These are phyloP conservation scores for Zelopaecilomyces penicillatus DNA, from an alignment of 2,329 filamentous ascomycete species.

Conservation along the genomic window DNA sequence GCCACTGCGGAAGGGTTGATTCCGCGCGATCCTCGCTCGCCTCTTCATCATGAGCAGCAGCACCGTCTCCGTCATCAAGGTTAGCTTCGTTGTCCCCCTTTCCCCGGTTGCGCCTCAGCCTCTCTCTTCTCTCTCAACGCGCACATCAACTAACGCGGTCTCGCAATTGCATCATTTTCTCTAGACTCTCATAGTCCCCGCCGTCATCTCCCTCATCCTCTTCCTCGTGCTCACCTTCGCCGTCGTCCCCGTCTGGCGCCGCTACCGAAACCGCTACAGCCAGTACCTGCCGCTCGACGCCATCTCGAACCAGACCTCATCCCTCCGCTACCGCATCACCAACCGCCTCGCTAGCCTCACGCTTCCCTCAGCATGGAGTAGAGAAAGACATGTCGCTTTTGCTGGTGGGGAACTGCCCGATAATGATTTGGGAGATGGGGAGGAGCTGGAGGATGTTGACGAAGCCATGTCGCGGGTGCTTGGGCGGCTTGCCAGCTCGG, in stretches of 20 bases:
- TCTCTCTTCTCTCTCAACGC: neutral
- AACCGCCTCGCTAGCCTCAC: slow-evolving; percentile 19
- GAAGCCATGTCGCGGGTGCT: slow-evolving; percentile 36
- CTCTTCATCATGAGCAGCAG: slow-evolving; percentile 21
- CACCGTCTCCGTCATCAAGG: slow-evolving; percentile 28
- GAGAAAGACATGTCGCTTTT: slow-evolving; percentile 32
- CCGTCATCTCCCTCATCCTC: slow-evolving; percentile 59
- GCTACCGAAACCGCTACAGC: slow-evolving; percentile 61
- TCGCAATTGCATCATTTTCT: slow-evolving; percentile 10
- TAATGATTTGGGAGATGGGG: slow-evolving; percentile 56
- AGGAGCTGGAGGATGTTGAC: slow-evolving; percentile 57
- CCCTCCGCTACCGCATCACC: slow-evolving; percentile 44
- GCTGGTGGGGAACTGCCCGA: slow-evolving; percentile 33
- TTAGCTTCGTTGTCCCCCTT: slow-evolving; percentile 9
- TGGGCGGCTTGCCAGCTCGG: slow-evolving; percentile 24
- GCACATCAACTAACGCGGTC: slow-evolving; percentile 1
- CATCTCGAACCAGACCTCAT: slow-evolving; percentile 48
- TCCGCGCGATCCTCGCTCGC: neutral
- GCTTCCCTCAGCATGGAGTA: slow-evolving; percentile 41
- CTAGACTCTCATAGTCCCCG: slow-evolving; percentile 63
- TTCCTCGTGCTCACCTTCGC: slow-evolving; percentile 60
- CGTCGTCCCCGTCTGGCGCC: slow-evolving; percentile 59
- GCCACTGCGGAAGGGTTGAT: no score
- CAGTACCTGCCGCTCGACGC: slow-evolving; percentile 64
- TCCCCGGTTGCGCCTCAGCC: neutral